Evolutionary conservation across 2,329 filamentous ascomycete genomes (phyloP).

Genomic region (Nemania serpens): DNA sequence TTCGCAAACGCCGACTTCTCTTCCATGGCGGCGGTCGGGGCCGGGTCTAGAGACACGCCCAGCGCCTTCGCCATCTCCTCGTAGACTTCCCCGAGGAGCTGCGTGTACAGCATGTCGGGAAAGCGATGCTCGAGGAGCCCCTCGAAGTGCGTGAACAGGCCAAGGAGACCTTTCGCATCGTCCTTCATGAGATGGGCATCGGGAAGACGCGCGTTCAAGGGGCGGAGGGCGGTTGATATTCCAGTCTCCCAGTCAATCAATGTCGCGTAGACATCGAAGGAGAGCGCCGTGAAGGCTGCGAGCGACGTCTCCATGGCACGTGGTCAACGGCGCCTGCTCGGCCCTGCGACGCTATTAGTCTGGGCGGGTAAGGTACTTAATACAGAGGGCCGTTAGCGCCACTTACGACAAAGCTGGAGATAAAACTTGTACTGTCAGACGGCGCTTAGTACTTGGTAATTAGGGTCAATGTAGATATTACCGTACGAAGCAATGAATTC

Average conservation of each 20-base stretch:
- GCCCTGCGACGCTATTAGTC: not conserved
- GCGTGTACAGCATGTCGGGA: constrained; percentile 51
- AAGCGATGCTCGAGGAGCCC: constrained; percentile 6
- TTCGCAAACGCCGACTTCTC: constrained; percentile 54
- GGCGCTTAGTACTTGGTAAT: too few relatives aligned
- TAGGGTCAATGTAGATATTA: too few relatives aligned
- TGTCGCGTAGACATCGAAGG: constrained; percentile 80
- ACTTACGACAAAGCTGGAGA: too few relatives aligned
- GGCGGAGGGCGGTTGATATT: constrained; percentile 58
- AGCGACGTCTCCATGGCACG: not conserved
- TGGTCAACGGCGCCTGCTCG: not conserved
- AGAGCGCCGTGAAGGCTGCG: constrained; percentile 2
- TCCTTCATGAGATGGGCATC: constrained; percentile 40
- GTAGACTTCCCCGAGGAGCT: constrained; percentile 58
- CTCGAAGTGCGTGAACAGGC: constrained; percentile 40
- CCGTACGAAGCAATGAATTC: too few relatives aligned
- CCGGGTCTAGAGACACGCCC: constrained; percentile 40
- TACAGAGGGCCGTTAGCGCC: too few relatives aligned
- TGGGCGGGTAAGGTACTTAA: not conserved
- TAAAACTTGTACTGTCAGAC: too few relatives aligned
- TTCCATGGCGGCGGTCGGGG: constrained; percentile 30
- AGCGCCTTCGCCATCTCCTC: constrained; percentile 51
- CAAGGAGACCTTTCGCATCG: constrained; percentile 48
- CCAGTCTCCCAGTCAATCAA: constrained; percentile 79
- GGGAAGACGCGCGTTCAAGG: constrained; percentile 39